Percentiles rank a stretch among this genome's conserved stretches.
Evolutionary conservation across 495 filamentous ascomycete species (phyloP).

Genomic region (Delitschia confertaspora): DNA sequence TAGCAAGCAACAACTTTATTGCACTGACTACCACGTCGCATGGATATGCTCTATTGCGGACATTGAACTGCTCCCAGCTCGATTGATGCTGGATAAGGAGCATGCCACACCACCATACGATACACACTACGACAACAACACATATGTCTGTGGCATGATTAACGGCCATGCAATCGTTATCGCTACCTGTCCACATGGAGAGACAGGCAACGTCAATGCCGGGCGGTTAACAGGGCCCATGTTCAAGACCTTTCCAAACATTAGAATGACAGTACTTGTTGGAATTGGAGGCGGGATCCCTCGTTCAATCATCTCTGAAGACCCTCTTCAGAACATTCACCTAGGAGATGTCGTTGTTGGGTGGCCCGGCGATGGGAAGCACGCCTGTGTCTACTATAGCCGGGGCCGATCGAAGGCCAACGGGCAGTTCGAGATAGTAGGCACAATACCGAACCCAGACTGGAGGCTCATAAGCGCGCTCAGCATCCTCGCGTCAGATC

Average conservation of each 20-base stretch:
- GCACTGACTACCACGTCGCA: slow-evolving; percentile 11
- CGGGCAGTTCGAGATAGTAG: too few species aligned
- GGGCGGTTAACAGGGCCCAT: slow-evolving; percentile 10
- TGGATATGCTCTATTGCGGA: slow-evolving; percentile 11
- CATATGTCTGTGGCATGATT: slow-evolving; percentile 14
- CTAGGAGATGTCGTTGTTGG: slow-evolving; percentile 10
- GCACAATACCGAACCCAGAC: too few species aligned
- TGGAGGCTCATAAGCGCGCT: too few species aligned
- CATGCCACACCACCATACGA: slow-evolving; percentile 3
- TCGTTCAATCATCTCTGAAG: neutral
- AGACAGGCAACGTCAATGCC: slow-evolving; percentile 9
- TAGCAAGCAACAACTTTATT: slow-evolving; percentile 1
- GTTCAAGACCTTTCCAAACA: slow-evolving; percentile 17
- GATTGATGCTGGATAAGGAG: slow-evolving; percentile 11
- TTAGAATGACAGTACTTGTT: slow-evolving; percentile 13
- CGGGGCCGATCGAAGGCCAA: slow-evolving; percentile 2
- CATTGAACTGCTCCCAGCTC: slow-evolving; percentile 9
- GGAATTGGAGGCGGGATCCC: slow-evolving; percentile 14
- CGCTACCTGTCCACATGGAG: slow-evolving; percentile 6
- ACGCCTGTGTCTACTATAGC: slow-evolving; percentile 10
- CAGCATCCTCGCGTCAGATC: too few species aligned
- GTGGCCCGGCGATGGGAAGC: slow-evolving; percentile 5
- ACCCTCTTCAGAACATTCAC: slow-evolving; percentile 6
- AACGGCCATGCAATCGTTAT: slow-evolving; percentile 12
- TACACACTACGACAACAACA: slow-evolving; percentile 15